A percentile compares a stretch with the other conserved stretches of the same genome.
phyloP scores from a whole-genome alignment of 2,329 filamentous ascomycete species.

The Lasiodiplodia sp. region DNA sequence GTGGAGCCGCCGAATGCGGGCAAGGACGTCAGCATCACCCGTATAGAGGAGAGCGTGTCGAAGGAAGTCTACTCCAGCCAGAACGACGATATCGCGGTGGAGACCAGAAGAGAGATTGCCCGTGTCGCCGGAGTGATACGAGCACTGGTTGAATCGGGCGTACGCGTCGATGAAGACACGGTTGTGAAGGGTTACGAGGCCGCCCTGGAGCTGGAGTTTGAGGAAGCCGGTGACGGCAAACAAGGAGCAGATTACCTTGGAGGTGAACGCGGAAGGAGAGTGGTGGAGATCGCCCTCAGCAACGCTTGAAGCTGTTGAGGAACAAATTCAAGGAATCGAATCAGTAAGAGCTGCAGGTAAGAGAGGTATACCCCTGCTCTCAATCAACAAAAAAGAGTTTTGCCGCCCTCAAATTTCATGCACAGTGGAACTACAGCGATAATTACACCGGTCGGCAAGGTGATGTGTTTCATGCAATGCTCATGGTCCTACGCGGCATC shows the following conservation, averaged over 20 bases:
- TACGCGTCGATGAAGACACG: constrained; percentile 89
- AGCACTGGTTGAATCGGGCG: constrained; percentile 80
- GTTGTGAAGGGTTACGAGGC: constrained; percentile 83
- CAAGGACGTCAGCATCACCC: constrained; percentile 72
- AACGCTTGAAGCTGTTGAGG: neutral
- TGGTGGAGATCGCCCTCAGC: constrained; percentile 43
- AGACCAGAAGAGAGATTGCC: constrained; percentile 87
- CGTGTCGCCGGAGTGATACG: constrained; percentile 81
- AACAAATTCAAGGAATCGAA: neutral
- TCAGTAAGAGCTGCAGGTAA: neutral
- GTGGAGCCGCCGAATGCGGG: constrained; percentile 64
- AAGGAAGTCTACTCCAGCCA: constrained; percentile 92
- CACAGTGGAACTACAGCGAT: neutral
- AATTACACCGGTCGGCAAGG: too few species aligned
- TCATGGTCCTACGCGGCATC: neutral
- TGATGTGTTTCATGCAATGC: neutral
- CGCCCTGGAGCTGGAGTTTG: constrained; percentile 75
- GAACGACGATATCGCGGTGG: constrained; percentile 81
- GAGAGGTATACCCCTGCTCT: constrained; percentile 14
- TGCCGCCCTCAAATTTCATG: neutral
- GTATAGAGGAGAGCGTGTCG: constrained; percentile 86
- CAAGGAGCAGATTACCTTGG: constrained; percentile 44
- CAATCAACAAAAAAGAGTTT: neutral
- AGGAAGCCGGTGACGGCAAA: constrained; percentile 62
- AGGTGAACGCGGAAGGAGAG: constrained; percentile 45